These are phyloP conservation scores for Fistulifera pelliculosa DNA, from an alignment of 108 stramenopile genomes.

Conservation along the genomic window DNA sequence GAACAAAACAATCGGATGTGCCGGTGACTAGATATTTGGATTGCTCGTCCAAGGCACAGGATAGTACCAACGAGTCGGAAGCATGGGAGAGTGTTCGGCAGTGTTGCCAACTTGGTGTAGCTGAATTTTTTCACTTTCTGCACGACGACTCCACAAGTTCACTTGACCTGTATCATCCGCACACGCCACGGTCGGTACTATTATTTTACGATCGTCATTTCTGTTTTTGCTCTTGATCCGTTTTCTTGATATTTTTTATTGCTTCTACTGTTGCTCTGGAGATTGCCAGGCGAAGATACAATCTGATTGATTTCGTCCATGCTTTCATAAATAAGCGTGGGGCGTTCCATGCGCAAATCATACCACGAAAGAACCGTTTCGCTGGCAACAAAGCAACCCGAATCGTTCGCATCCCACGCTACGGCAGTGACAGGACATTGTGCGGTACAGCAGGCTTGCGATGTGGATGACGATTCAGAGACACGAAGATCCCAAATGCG, in stretches of 20 bases:
- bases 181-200: no score
- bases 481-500: constrained; percentile 69
- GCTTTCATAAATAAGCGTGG: neutral
- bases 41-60: neutral
- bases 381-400: neutral
- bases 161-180: no score
- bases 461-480: neutral
- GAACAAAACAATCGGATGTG: neutral
- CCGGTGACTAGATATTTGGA: neutral
- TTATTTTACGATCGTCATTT: no score
- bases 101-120: no score
- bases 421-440: neutral
- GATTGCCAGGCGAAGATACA: neutral
- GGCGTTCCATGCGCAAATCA: no score
- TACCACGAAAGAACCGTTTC: neutral
- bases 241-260: no score
- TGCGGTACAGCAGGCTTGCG: neutral
- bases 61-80: neutral
- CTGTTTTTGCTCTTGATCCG: no score
- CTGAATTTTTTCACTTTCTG: no score
- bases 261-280: no score
- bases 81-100: neutral
- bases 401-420: neutral
- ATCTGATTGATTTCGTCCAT: neutral
- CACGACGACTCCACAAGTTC: no score